These are phyloP conservation scores for Macrocybe sp. DNA, from an alignment of 1,284 basidiomycete genomes.

Conservation along the genomic window DNA sequence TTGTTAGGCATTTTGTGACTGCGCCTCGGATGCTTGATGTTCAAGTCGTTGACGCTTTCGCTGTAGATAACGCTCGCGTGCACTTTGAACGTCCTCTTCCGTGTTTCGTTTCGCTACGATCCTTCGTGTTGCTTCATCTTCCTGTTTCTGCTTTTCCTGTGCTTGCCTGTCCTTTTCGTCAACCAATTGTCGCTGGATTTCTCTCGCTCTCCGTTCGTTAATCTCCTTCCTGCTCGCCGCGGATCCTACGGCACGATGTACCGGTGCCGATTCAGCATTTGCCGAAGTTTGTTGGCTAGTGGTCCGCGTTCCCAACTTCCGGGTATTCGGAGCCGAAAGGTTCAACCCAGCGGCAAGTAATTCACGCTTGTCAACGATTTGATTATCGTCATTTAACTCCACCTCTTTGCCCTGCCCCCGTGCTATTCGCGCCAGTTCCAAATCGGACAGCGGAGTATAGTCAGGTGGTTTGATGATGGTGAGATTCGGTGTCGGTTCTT, in stretches of 20 bases:
- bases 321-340: conserved; percentile 76
- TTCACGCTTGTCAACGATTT: conserved; percentile 95
- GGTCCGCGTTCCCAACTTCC: conserved; percentile 45
- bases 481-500: conserved; percentile 53
- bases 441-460: conserved; percentile 57
- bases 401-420: conserved; percentile 79
- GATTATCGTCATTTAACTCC: conserved; percentile 96
- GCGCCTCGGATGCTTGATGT: conserved; percentile 20
- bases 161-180: conserved; percentile 60
- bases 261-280: conserved; percentile 30
- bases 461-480: conserved; percentile 70
- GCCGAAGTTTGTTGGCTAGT: conserved; percentile 22
- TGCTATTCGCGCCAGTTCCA: conserved; percentile 65
- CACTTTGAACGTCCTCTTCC: conserved; percentile 65
- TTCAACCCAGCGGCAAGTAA: conserved; percentile 91
- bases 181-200: conserved; percentile 71
- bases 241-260: conserved; percentile 72
- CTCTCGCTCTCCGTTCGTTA: conserved; percentile 68
- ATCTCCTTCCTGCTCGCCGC: conserved; percentile 79
- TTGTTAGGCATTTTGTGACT: neutral
- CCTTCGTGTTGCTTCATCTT: conserved; percentile 53
- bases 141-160: conserved; percentile 53
- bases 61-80: conserved; percentile 71
- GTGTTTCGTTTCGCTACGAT: conserved; percentile 65
- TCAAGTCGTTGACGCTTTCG: conserved; percentile 78